Conservation (phyloP, 495 filamentous ascomycete species). For the Talaromyces trachyspermus region DNA sequence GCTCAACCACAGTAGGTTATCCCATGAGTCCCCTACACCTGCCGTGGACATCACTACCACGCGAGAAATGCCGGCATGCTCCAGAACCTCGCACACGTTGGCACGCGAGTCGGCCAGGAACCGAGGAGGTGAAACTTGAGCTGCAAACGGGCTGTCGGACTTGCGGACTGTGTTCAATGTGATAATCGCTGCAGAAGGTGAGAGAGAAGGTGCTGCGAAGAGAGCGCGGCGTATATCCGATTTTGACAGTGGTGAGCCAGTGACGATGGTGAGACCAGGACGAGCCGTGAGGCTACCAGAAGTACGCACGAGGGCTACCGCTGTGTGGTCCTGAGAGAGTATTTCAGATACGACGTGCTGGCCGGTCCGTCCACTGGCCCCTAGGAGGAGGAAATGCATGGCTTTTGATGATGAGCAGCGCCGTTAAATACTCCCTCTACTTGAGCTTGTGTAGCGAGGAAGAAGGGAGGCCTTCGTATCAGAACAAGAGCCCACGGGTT, state of each 20-base stretch:
- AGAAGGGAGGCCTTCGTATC: background rate
- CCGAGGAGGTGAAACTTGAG: constrained; percentile 32
- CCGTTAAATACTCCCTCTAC: background rate
- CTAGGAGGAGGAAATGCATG: constrained; percentile 37
- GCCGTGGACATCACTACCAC: constrained; percentile 39
- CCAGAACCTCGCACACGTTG: constrained; percentile 32
- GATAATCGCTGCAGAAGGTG: constrained; percentile 33
- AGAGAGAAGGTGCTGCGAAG: constrained; percentile 11
- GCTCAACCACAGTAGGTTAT: constrained; percentile 31
- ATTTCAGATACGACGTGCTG: constrained; percentile 31
- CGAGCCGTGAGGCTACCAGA: constrained; percentile 3
- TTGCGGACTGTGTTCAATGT: constrained; percentile 36
- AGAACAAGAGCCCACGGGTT: background rate
- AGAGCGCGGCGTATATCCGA: constrained; percentile 30
- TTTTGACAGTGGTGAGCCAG: constrained; percentile 33
- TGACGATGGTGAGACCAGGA: constrained; percentile 3
- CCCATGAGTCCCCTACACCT: constrained; percentile 40
- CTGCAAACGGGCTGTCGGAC: constrained; percentile 37
- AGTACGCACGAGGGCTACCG: constrained; percentile 5
- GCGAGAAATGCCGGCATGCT: constrained; percentile 29
- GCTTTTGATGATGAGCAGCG: background rate
- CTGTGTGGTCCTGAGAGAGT: constrained; percentile 16
- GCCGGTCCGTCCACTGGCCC: constrained; percentile 35
- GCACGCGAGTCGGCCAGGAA: constrained; percentile 39
- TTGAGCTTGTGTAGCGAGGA: background rate